A percentile compares a stretch with the other conserved stretches of the same genome.
phyloP scores from a whole-genome alignment of 208 protist species.

The Vickermania spadyakhi region DNA sequence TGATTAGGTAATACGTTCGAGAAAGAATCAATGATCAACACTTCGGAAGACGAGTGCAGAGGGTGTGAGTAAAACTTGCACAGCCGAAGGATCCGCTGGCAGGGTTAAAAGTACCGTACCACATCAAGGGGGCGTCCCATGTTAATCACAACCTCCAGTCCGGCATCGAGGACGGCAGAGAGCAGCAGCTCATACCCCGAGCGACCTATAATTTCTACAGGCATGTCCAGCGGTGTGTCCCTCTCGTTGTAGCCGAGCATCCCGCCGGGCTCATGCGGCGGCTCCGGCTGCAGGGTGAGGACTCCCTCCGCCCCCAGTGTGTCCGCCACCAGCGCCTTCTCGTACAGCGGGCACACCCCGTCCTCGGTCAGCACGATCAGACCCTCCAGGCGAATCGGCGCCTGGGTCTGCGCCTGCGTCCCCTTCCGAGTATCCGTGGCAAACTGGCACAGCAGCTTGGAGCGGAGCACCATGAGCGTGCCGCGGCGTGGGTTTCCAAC shows the following conservation, averaged over 20 bases:
- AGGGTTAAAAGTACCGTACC: constrained; percentile 2
- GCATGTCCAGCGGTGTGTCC: neutral
- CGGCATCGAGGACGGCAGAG: neutral
- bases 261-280: neutral
- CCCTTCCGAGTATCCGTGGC: neutral
- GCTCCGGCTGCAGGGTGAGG: neutral
- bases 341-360: constrained; percentile 2
- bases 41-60: too few relatives aligned
- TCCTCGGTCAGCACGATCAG: constrained; percentile 4
- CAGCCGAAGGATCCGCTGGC: too few relatives aligned
- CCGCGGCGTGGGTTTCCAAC: neutral
- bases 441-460: neutral
- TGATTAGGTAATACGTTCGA: too few relatives aligned
- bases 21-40: too few relatives aligned
- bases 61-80: too few relatives aligned
- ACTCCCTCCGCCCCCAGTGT: neutral
- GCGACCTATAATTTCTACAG: neutral
- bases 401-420: neutral
- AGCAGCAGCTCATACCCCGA: neutral
- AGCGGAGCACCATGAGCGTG: neutral
- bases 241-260: neutral
- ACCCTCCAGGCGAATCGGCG: neutral
- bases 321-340: neutral
- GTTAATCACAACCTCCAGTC: neutral
- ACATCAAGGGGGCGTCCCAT: neutral